Percentiles rank a stretch among this genome's conserved stretches.
Evolutionary conservation across 2,329 filamentous ascomycete species (phyloP).

Genomic region (Metarhizium humberi): DNA sequence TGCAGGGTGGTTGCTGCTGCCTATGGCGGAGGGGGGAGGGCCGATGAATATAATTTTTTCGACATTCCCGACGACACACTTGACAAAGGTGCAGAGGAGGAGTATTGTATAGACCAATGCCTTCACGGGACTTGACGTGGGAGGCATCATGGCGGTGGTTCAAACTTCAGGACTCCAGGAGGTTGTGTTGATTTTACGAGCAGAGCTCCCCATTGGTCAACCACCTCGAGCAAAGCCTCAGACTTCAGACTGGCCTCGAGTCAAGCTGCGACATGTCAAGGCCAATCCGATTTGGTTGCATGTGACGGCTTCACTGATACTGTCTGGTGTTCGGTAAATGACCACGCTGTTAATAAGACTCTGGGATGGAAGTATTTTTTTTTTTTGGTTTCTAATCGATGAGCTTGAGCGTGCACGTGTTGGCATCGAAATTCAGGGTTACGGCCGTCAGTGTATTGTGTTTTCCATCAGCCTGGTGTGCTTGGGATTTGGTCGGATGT

Average conservation of each 20-base stretch:
- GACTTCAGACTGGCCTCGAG: too few species aligned
- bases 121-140: neutral
- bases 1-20: conserved; percentile 24
- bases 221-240: neutral
- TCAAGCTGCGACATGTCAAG: too few species aligned
- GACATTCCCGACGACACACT: conserved; percentile 55
- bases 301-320: neutral
- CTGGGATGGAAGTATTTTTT: too few species aligned
- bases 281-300: neutral
- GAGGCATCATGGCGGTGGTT: neutral
- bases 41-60: conserved; percentile 87
- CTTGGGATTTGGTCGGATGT: neutral
- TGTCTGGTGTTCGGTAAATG: too few species aligned
- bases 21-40: conserved; percentile 48
- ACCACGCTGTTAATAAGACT: too few species aligned
- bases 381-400: too few species aligned
- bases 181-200: neutral
- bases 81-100: conserved; percentile 3
- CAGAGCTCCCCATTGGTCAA: neutral
- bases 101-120: neutral
- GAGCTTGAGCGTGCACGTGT: too few species aligned
- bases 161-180: too few species aligned
- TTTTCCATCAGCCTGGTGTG: neutral
- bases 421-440: too few species aligned
- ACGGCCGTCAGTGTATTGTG: too few species aligned